Evolutionary conservation across 148 eudicot species (phyloP).

Genomic region (Camellia granthamiana): DNA sequence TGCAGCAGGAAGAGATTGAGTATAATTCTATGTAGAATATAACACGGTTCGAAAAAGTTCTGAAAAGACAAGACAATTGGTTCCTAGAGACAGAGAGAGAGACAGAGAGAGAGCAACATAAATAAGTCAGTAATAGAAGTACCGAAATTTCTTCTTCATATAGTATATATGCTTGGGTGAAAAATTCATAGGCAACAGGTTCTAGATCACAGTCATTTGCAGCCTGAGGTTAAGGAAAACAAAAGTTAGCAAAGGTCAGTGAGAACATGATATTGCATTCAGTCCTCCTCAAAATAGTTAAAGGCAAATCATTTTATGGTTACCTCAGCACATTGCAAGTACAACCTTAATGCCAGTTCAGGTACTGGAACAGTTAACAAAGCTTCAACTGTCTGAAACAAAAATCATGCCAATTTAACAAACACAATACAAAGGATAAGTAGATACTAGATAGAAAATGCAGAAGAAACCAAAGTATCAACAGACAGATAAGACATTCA

Average conservation of each 20-base stretch:
- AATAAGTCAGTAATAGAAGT: conserved; percentile 17
- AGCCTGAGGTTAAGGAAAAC: conserved; percentile 48
- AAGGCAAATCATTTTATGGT: conserved; percentile 15
- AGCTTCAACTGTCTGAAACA: conserved; percentile 79
- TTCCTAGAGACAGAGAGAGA: conserved; percentile 1
- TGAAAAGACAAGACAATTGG: conserved; percentile 10
- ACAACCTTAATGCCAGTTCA: conserved; percentile 80
- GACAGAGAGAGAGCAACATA: conserved; percentile 5
- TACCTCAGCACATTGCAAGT: conserved; percentile 98
- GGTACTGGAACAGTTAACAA: conserved; percentile 80
- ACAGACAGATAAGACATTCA: neutral
- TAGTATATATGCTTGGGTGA: conserved; percentile 95
- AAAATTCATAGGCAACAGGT: conserved; percentile 96
- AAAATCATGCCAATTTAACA: neutral
- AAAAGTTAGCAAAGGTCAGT: conserved; percentile 19
- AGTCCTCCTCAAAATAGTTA: neutral
- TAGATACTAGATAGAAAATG: neutral
- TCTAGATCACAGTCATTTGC: conserved; percentile 93
- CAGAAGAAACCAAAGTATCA: neutral
- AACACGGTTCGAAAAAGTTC: neutral
- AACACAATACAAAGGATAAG: neutral
- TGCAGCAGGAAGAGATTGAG: conserved; percentile 20
- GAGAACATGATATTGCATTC: conserved; percentile 11
- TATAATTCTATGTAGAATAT: neutral
- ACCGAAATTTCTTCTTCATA: conserved; percentile 99